A percentile compares a stretch with the other conserved stretches of the same genome.
Evolutionary conservation across 768 basidiomycete species (phyloP).

Genomic region (Phaffia australis): DNA sequence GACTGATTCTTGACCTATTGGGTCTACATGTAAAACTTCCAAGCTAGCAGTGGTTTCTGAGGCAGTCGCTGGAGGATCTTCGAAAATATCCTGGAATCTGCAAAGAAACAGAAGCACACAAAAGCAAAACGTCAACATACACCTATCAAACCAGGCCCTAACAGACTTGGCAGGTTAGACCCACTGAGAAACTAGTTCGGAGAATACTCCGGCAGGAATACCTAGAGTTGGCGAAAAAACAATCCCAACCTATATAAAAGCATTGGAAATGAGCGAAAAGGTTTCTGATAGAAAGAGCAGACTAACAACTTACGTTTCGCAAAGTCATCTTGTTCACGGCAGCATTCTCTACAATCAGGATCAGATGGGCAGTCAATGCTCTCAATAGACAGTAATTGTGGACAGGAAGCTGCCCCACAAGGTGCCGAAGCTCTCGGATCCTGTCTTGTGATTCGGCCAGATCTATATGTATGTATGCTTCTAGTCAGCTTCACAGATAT

Average conservation of each 20-base stretch:
- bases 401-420: slow-evolving; percentile 77
- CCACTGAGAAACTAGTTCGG: slow-evolving; percentile 85
- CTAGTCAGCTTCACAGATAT: slow-evolving; percentile 3
- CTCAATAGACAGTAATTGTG: slow-evolving; percentile 89
- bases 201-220: slow-evolving; percentile 95
- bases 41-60: background rate
- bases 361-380: slow-evolving; percentile 86
- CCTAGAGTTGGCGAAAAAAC: slow-evolving; percentile 96
- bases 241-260: slow-evolving; percentile 52
- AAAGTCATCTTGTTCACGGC: slow-evolving; percentile 93
- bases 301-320: slow-evolving; percentile 52
- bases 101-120: background rate
- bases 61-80: slow-evolving; percentile 7
- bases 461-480: slow-evolving; percentile 45
- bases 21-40: background rate
- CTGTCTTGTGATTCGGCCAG: slow-evolving; percentile 78
- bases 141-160: too few relatives aligned
- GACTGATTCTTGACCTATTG: background rate
- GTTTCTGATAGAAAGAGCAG: background rate
- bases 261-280: too few relatives aligned
- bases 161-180: slow-evolving; percentile 31
- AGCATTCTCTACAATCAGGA: slow-evolving; percentile 85
- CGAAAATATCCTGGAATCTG: slow-evolving; percentile 18
- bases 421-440: slow-evolving; percentile 69
- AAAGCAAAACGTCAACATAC: background rate